Conservation (phyloP, 1,139 yeast species). For the Yamadazyma taylorii region DNA sequence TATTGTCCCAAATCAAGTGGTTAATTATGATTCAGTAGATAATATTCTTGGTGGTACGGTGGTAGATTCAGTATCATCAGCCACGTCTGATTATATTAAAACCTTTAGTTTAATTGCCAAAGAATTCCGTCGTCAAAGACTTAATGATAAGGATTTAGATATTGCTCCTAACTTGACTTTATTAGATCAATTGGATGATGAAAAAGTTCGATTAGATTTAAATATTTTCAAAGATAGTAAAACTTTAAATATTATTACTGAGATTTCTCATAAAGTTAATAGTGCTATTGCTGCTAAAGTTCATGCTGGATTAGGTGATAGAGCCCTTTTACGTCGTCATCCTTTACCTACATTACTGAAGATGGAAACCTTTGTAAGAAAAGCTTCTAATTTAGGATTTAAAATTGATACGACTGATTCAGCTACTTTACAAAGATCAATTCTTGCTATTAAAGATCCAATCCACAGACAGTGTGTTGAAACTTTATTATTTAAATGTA, state of each 20-base stretch:
- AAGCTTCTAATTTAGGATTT: slow-evolving; percentile 64
- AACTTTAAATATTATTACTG: slow-evolving; percentile 65
- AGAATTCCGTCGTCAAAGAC: slow-evolving; percentile 72
- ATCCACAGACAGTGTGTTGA: slow-evolving; percentile 74
- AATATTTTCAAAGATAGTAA: slow-evolving; percentile 68
- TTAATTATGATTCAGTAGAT: slow-evolving; percentile 55
- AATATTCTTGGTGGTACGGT: slow-evolving; percentile 38
- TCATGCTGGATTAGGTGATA: slow-evolving; percentile 74
- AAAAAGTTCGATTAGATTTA: slow-evolving; percentile 66
- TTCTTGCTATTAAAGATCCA: slow-evolving; percentile 63
- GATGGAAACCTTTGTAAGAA: slow-evolving; percentile 75
- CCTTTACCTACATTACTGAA: slow-evolving; percentile 81
- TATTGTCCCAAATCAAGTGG: slow-evolving; percentile 59
- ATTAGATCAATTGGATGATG: slow-evolving; percentile 83
- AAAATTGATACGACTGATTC: slow-evolving; percentile 74
- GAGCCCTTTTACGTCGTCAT: slow-evolving; percentile 85
- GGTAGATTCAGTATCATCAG: slow-evolving; percentile 45
- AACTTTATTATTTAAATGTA: slow-evolving; percentile 74
- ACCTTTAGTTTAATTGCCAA: slow-evolving; percentile 66
- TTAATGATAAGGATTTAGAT: slow-evolving; percentile 50
- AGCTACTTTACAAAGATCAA: slow-evolving; percentile 70
- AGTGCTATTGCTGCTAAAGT: slow-evolving; percentile 81
- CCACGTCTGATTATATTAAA: slow-evolving; percentile 65
- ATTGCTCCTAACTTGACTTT: slow-evolving; percentile 62
- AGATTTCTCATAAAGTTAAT: slow-evolving; percentile 79